These are phyloP conservation scores for Chalciporus piperatus DNA, from an alignment of 768 basidiomycete species.

Conservation along the genomic window DNA sequence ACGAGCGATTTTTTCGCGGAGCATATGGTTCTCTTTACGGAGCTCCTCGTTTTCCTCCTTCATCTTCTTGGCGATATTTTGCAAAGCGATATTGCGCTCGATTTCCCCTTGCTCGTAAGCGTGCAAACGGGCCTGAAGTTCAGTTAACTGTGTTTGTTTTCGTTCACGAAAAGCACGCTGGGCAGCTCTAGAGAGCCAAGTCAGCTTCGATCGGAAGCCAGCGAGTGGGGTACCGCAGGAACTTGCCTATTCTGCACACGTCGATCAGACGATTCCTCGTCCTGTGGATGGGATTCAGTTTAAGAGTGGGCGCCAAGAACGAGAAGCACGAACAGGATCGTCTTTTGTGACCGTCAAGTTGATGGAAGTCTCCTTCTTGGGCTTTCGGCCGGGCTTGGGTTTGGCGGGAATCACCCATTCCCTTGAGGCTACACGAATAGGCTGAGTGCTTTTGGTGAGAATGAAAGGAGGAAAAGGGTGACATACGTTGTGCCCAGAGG, in stretches of 20 bases:
- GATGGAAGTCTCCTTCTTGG: slow-evolving; percentile 59
- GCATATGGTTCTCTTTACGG: slow-evolving; percentile 59
- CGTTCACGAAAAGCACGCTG: slow-evolving; percentile 89
- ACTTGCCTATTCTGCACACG: slow-evolving; percentile 74
- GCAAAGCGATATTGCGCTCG: slow-evolving; percentile 81
- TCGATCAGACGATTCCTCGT: slow-evolving; percentile 57
- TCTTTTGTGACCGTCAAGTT: slow-evolving; percentile 35
- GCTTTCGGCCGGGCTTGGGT: slow-evolving; percentile 85
- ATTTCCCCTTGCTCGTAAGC: slow-evolving; percentile 90
- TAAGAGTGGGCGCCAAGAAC: slow-evolving; percentile 1
- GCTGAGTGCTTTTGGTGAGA: neutral
- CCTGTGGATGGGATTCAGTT: slow-evolving; percentile 14
- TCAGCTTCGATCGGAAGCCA: slow-evolving; percentile 6
- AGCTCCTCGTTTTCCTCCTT: slow-evolving; percentile 85
- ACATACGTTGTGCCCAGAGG: slow-evolving; percentile 74
- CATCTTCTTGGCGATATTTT: slow-evolving; percentile 75
- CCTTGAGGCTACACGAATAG: slow-evolving; percentile 59
- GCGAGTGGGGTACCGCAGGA: neutral
- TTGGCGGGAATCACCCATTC: slow-evolving; percentile 88
- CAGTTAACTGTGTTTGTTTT: slow-evolving; percentile 84
- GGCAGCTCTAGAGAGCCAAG: slow-evolving; percentile 56
- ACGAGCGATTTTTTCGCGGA: slow-evolving; percentile 50
- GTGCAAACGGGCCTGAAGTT: slow-evolving; percentile 81
- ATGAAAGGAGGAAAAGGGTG: neutral
- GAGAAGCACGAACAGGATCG: slow-evolving; percentile 44